Evolutionary conservation across 306 rosid genomes (phyloP).

Genomic region (Cucurbita maxima): DNA sequence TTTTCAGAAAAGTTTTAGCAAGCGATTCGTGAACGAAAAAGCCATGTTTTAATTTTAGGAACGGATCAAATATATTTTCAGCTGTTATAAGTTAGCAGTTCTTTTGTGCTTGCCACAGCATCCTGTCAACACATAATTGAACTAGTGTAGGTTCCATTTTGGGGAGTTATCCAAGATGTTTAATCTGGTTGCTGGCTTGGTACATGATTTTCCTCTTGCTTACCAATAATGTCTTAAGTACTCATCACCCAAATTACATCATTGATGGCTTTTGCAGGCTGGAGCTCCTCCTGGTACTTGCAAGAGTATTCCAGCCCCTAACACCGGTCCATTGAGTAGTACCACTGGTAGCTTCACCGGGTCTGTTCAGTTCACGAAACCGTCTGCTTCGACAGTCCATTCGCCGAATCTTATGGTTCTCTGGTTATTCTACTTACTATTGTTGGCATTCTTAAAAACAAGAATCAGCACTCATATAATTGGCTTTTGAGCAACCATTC

Average conservation of each 20-base stretch:
- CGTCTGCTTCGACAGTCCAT: constrained; percentile 42
- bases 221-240: neutral
- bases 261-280: constrained; percentile 36
- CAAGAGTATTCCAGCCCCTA: constrained; percentile 55
- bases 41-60: neutral
- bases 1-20: neutral
- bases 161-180: neutral
- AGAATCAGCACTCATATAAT: constrained; percentile 1
- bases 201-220: neutral
- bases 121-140: neutral
- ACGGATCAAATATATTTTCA: neutral
- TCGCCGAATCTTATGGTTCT: constrained; percentile 19
- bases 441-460: constrained; percentile 22
- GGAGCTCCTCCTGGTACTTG: constrained; percentile 81
- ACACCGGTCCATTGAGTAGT: constrained; percentile 36
- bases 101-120: neutral
- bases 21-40: neutral
- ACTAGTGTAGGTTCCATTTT: neutral
- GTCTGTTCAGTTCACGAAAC: constrained; percentile 63
- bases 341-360: constrained; percentile 70
- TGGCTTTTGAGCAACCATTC: constrained; percentile 18
- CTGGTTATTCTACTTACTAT: constrained; percentile 26
- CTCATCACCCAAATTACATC: neutral
- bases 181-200: neutral
- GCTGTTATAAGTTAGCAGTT: neutral